Evolutionary conservation across 441 rosid genomes (phyloP).

Genomic region (Erodium trifolium): DNA sequence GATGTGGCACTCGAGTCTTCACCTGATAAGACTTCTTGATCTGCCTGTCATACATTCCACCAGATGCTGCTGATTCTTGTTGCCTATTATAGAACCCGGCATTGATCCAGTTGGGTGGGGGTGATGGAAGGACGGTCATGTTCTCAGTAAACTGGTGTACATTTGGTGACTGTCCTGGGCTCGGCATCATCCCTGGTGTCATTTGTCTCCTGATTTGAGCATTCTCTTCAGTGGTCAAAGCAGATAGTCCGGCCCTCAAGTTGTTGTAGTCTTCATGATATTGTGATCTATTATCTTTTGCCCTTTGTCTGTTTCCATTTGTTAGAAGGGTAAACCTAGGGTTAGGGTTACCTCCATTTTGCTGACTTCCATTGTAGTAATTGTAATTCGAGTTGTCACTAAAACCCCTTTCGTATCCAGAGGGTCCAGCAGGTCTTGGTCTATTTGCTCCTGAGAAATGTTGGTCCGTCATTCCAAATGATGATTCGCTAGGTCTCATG

Average conservation of each 20-base stretch:
- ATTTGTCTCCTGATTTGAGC: constrained; percentile 26
- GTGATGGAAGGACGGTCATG: constrained; percentile 42
- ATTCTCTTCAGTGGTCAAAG: constrained; percentile 45
- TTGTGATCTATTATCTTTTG: constrained; percentile 36
- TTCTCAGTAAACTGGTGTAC: constrained; percentile 32
- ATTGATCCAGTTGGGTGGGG: constrained; percentile 55
- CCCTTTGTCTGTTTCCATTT: constrained; percentile 41
- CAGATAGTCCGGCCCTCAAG: constrained; percentile 38
- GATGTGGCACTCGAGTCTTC: constrained; percentile 28
- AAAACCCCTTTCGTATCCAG: constrained; percentile 45
- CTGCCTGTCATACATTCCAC: constrained; percentile 23
- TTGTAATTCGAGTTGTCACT: constrained; percentile 32
- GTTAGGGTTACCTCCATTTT: constrained; percentile 27
- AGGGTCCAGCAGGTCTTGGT: constrained; percentile 54
- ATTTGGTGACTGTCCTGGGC: constrained; percentile 11
- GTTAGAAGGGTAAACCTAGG: constrained; percentile 27
- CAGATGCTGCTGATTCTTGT: constrained; percentile 25
- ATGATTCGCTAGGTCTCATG: constrained; percentile 48
- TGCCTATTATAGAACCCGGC: constrained; percentile 30
- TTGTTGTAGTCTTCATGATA: constrained; percentile 39
- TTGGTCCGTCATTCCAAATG: constrained; percentile 39
- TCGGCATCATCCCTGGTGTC: constrained; percentile 21
- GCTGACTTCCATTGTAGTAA: constrained; percentile 37
- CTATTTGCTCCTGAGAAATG: constrained; percentile 34
- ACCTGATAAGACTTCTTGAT: constrained; percentile 49